Percentiles rank a stretch among this genome's conserved stretches.
These are phyloP conservation scores for Phylloporus sp. DNA, from an alignment of 1,284 basidiomycete genomes.

Conservation along the genomic window DNA sequence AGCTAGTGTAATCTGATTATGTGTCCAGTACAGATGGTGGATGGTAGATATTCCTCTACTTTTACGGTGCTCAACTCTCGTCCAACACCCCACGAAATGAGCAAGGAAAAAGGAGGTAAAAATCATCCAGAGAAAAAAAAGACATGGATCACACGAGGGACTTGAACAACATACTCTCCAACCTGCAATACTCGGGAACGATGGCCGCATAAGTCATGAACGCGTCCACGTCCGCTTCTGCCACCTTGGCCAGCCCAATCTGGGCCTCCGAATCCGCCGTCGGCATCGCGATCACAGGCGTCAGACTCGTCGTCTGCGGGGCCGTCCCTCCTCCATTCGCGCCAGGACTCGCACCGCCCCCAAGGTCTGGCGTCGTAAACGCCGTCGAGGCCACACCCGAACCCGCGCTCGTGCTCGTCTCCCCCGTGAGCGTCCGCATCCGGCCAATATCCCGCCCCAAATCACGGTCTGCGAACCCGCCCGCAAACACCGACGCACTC, in stretches of 20 bases:
- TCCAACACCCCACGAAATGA: background rate
- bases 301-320: conserved; percentile 59
- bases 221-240: conserved; percentile 81
- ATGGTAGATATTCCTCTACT: conserved; percentile 1
- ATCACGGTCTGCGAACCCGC: conserved; percentile 48
- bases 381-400: conserved; percentile 56
- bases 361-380: conserved; percentile 71
- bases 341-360: conserved; percentile 39
- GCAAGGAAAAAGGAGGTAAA: background rate
- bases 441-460: conserved; percentile 44
- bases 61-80: background rate
- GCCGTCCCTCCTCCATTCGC: conserved; percentile 24
- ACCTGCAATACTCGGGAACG: conserved; percentile 80
- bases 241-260: conserved; percentile 79
- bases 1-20: background rate
- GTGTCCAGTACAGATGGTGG: conserved; percentile 6
- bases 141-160: conserved; percentile 52
- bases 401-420: conserved; percentile 49
- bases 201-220: conserved; percentile 85
- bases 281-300: conserved; percentile 72
- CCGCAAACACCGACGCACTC: conserved; percentile 42
- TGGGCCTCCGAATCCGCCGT: conserved; percentile 76
- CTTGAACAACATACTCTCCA: conserved; percentile 79
- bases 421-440: conserved; percentile 55
- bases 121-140: background rate